These are phyloP conservation scores for Purpureocillium lavendulum DNA, from an alignment of 2,329 filamentous ascomycete species.

Conservation along the genomic window DNA sequence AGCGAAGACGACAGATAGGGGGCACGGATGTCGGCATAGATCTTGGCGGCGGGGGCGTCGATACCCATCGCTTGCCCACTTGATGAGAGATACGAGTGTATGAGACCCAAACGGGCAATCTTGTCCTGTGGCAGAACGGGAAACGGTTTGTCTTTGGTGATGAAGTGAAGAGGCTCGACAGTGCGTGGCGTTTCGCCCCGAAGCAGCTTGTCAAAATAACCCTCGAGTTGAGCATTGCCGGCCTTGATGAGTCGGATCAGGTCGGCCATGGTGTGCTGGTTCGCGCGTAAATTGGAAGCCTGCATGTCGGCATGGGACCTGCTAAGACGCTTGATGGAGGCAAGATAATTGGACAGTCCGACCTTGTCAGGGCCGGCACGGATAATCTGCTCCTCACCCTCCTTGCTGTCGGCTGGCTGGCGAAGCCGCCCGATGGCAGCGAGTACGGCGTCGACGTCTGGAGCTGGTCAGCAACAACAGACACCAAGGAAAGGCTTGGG, in stretches of 20 bases:
- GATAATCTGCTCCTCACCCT: conserved; percentile 85
- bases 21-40: conserved; percentile 80
- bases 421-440: conserved; percentile 81
- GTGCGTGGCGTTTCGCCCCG: conserved; percentile 66
- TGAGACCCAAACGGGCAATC: conserved; percentile 65
- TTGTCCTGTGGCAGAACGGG: conserved; percentile 72
- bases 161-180: conserved; percentile 83
- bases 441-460: conserved; percentile 79
- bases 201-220: conserved; percentile 71
- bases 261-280: conserved; percentile 80
- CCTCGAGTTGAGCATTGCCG: conserved; percentile 77
- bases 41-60: conserved; percentile 66
- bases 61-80: conserved; percentile 43
- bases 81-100: conserved; percentile 68
- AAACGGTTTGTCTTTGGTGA: conserved; percentile 83
- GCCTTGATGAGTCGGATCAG: conserved; percentile 68
- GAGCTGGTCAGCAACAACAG: conserved; percentile 8
- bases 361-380: conserved; percentile 76
- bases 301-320: conserved; percentile 79
- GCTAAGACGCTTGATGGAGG: conserved; percentile 80
- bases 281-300: conserved; percentile 83
- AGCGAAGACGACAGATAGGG: conserved; percentile 78
- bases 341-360: conserved; percentile 77
- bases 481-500: background rate
- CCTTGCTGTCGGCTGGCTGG: conserved; percentile 87